Evolutionary conservation across 257 asterid genomes (phyloP), one percentile per base, ranked within the genome.

Genomic region (Rehmannia glutinosa): DNA sequence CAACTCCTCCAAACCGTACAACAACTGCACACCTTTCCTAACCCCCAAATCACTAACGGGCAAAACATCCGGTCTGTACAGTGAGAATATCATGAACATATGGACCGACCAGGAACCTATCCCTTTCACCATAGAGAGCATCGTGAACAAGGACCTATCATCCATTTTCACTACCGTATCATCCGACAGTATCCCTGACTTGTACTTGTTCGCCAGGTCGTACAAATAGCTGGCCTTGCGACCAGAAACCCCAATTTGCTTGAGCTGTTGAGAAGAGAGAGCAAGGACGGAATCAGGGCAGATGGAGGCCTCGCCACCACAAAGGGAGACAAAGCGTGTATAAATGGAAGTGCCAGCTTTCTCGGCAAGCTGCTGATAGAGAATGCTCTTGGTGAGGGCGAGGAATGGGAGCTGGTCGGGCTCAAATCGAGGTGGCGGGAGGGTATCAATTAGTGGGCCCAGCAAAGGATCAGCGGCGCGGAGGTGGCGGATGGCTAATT

Each of bases 41-140:
- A 93, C 98, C 61, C 95, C 96, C 69, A 93, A 82, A 41, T 93
- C 98, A 52, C 98, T 90, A 21, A 86, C 94, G 0, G 97, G 98
- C 82, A 93, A 81, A 55, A 93, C 96, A 83, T 93, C 98, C 3
- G 97, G 97, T 67, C 98, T 81, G 28, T 90, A 95, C 66, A 93
- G 78, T 3, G 97, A 90, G 69, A 86, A 93, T 17, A 93, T 85
- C 98, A 93, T 93, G 70, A 93, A 93, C 98, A 93, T 93, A 51
- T 93, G 97, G 25, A 93, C 98, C 5, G 97, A 90, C 98, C 98
- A 93, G 0, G 97, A 83, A 20, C 98, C 98, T 41, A 93, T 93
- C 33, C 98, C 98, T 74, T 93, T 93, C 70, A 93, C 98, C 97
- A 90, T 93, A 0, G 96, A 84, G n/a, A 93, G 91, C 97, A 90